Percentiles rank a stretch among this genome's conserved stretches.
Evolutionary conservation across 306 rosid genomes (phyloP).

Genomic region (Crotalaria pallida): DNA sequence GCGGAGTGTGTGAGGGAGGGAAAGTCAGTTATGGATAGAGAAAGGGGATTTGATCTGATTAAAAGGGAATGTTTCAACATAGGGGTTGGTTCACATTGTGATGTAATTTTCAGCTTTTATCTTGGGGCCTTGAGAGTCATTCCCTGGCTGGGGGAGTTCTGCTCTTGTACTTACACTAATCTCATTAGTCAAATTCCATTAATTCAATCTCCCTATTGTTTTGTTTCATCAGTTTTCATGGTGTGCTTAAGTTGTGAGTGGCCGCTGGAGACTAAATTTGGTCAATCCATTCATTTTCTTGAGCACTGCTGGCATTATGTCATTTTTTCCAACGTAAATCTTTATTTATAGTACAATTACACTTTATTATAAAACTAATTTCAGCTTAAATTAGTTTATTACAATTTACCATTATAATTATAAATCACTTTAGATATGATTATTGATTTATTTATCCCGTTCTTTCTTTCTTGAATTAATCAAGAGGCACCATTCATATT

Average conservation of each 20-base stretch:
- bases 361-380: neutral
- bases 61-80: too few species aligned
- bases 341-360: neutral
- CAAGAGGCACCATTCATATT: neutral
- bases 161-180: too few species aligned
- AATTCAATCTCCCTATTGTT: too few species aligned
- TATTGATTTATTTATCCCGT: neutral
- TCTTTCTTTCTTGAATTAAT: neutral
- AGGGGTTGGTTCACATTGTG: too few species aligned
- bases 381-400: neutral
- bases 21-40: too few species aligned
- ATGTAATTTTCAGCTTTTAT: too few species aligned
- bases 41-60: too few species aligned
- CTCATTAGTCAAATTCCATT: too few species aligned
- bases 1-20: too few species aligned
- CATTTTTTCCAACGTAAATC: neutral
- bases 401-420: neutral
- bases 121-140: too few species aligned
- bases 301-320: neutral
- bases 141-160: too few species aligned
- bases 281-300: neutral
- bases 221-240: neutral
- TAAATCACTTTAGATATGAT: neutral
- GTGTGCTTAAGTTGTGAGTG: neutral
- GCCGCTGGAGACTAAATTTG: neutral